These are phyloP conservation scores for Trypethelium eluteriae DNA, from an alignment of 495 filamentous ascomycete species.

Conservation along the genomic window DNA sequence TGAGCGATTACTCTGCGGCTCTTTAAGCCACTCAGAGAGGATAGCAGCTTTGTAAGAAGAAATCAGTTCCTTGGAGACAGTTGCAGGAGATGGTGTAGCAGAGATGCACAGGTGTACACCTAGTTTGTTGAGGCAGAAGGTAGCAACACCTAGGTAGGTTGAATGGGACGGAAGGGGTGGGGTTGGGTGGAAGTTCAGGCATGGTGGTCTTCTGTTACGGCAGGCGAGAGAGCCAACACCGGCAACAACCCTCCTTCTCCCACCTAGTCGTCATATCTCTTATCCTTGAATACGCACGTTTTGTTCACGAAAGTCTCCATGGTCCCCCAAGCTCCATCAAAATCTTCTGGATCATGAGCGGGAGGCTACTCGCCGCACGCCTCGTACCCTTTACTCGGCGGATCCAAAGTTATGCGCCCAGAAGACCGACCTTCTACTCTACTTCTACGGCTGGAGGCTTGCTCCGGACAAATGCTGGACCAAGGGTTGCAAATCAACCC, in stretches of 20 bases:
- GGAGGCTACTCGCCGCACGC: constrained; percentile 65
- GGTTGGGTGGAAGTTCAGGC: too few species aligned
- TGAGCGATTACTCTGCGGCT: too few species aligned
- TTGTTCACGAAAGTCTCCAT: background rate
- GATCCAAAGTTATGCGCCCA: constrained; percentile 45
- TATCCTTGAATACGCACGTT: background rate
- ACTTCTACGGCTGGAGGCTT: constrained; percentile 58
- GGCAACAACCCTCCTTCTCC: background rate
- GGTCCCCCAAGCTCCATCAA: background rate
- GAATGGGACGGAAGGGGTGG: too few species aligned
- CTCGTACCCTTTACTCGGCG: constrained; percentile 58
- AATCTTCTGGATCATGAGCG: constrained; percentile 56
- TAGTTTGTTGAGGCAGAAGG: too few species aligned
- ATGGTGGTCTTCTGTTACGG: background rate
- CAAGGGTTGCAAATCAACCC: constrained; percentile 51
- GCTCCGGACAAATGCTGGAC: constrained; percentile 55
- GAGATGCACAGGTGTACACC: too few species aligned
- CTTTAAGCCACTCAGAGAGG: too few species aligned
- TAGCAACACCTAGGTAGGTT: background rate
- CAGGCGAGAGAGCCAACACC: background rate
- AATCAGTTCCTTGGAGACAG: too few species aligned
- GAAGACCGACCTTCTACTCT: constrained; percentile 57
- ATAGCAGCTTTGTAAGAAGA: too few species aligned
- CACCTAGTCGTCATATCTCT: constrained; percentile 1
- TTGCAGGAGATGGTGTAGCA: too few species aligned